Conservation (phyloP, 306 rosid genomes). For the Myrica gale region DNA sequence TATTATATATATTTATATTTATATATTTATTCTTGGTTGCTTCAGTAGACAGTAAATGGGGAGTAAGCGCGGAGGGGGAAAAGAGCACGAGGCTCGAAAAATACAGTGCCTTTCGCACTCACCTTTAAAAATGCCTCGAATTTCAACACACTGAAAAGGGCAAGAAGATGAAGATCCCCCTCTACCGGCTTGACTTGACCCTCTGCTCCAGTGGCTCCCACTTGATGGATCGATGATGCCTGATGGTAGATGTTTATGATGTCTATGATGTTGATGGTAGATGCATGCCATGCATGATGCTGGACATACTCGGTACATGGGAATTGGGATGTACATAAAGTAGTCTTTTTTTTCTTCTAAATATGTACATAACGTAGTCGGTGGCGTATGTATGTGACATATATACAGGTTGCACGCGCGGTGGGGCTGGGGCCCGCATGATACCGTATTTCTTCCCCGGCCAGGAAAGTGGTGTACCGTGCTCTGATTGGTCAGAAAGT, state of each 20-base stretch:
- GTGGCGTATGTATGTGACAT: neutral
- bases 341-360: no score
- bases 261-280: neutral
- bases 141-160: slow-evolving; percentile 42
- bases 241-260: no score
- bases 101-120: slow-evolving; percentile 38
- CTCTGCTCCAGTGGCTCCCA: neutral
- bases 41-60: neutral
- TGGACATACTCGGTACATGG: no score
- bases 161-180: neutral
- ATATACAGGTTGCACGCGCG: neutral
- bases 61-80: neutral
- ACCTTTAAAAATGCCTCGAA: slow-evolving; percentile 39
- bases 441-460: neutral
- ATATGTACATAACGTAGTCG: no score
- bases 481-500: slow-evolving; percentile 30
- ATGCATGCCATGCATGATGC: neutral
- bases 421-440: neutral
- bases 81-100: slow-evolving; percentile 46
- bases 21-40: neutral
- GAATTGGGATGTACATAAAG: no score
- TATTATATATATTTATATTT: neutral
- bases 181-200: neutral
- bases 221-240: neutral
- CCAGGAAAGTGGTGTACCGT: neutral